A percentile compares a stretch with the other conserved stretches of the same genome.
phyloP scores from a whole-genome alignment of 208 protist species.

The Trypanosoma scelopori region DNA sequence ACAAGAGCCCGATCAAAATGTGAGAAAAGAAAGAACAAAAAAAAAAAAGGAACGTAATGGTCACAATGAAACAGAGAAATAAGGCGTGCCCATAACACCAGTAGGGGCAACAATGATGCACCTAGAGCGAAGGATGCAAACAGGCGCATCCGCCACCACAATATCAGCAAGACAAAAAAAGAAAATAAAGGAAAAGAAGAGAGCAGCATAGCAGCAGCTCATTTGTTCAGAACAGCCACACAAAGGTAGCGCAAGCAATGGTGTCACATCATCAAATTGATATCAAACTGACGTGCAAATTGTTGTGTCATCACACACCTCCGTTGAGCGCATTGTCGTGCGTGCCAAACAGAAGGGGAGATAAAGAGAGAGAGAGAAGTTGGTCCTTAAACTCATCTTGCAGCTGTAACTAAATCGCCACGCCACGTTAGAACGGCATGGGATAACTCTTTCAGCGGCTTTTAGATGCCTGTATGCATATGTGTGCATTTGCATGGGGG shows the following conservation, averaged over 20 bases:
- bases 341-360: background rate
- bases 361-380: background rate
- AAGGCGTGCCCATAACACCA: no score
- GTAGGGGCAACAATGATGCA: no score
- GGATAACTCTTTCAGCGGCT: conserved; percentile 30
- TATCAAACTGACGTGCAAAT: conserved; percentile 41
- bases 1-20: no score
- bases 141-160: no score
- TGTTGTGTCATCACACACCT: conserved; percentile 26
- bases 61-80: no score
- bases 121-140: no score
- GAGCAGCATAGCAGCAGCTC: background rate
- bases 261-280: conserved; percentile 10
- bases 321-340: no score
- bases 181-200: background rate
- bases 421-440: conserved; percentile 10
- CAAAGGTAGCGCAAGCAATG: conserved; percentile 15
- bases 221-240: conserved; percentile 13
- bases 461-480: background rate
- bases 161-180: no score
- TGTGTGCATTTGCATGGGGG: background rate
- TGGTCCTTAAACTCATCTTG: conserved; percentile 1
- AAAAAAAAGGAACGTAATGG: no score
- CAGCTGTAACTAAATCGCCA: conserved; percentile 25
- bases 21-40: no score